phyloP scores from a whole-genome alignment of 2,329 filamentous ascomycete genomes.

The Talaromyces verruculosus region DNA sequence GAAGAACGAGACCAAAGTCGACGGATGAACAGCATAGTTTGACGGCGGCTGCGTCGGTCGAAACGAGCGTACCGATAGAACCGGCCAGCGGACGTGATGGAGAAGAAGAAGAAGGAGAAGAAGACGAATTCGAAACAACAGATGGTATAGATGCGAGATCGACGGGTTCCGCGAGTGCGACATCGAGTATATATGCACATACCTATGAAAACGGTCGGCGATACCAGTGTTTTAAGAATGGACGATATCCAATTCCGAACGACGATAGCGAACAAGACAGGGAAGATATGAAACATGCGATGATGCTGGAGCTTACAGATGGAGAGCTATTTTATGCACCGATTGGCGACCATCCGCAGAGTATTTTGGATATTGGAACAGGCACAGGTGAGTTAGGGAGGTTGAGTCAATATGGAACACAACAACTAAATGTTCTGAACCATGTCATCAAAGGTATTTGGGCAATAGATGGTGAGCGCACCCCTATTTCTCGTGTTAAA shows the following conservation, averaged over 20 bases:
- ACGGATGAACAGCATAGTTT: background rate
- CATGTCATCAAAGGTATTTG: constrained; percentile 8
- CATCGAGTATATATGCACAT: constrained; percentile 17
- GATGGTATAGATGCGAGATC: constrained; percentile 10
- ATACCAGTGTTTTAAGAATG: constrained; percentile 21
- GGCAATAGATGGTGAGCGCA: constrained; percentile 18
- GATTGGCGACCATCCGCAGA: constrained; percentile 14
- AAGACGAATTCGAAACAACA: constrained; percentile 17
- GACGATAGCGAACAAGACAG: constrained; percentile 21
- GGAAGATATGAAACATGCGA: constrained; percentile 20
- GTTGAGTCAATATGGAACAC: background rate
- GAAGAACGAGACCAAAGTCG: background rate
- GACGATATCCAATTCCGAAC: constrained; percentile 21
- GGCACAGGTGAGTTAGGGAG: constrained; percentile 31
- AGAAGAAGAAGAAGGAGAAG: constrained; percentile 21
- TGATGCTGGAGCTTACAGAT: constrained; percentile 22
- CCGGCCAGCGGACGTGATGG: constrained; percentile 10
- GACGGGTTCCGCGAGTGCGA: constrained; percentile 15
- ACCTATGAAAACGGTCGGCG: constrained; percentile 18
- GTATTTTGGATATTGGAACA: constrained; percentile 21
- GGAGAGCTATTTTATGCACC: constrained; percentile 18
- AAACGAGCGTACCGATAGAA: constrained; percentile 6
- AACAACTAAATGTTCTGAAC: background rate
- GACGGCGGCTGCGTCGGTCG: background rate
- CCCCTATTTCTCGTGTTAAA: background rate